Evolutionary conservation across 139 green algal species (phyloP).

Genomic region (Asterochloris sp.): DNA sequence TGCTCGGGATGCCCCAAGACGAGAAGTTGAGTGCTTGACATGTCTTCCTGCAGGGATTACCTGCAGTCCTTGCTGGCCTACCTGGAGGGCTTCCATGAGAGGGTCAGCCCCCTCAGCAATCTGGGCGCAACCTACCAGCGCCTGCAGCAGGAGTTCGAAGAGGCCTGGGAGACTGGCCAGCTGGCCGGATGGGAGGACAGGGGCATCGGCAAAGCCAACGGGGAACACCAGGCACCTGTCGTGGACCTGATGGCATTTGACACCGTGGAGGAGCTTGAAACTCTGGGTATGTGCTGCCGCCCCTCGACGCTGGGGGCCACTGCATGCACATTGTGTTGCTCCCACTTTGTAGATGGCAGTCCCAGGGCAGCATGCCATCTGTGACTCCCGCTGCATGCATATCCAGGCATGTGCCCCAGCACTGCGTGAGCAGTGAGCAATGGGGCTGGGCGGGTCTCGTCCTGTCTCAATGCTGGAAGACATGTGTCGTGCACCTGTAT

Average conservation of each 20-base stretch:
- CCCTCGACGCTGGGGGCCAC: neutral
- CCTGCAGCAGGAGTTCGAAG: conserved; percentile 67
- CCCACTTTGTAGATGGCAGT: neutral
- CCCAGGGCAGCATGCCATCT: no score
- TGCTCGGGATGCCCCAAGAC: no score
- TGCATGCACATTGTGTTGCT: neutral
- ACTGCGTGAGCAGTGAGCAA: no score
- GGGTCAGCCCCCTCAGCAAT: conserved; percentile 79
- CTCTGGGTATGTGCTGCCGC: conserved; percentile 43
- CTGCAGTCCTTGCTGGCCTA: conserved; percentile 70
- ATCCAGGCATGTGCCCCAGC: no score
- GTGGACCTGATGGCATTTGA: conserved; percentile 84
- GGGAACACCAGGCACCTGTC: neutral
- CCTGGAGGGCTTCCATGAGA: conserved; percentile 82
- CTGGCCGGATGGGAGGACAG: conserved; percentile 72
- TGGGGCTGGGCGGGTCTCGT: no score
- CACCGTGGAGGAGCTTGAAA: conserved; percentile 77
- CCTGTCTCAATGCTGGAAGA: no score
- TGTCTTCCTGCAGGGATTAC: conserved; percentile 53
- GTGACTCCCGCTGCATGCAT: no score
- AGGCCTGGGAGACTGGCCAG: conserved; percentile 62
- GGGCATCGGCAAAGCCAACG: conserved; percentile 24
- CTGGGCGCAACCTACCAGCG: conserved; percentile 28
- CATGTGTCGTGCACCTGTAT: no score
- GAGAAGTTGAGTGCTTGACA: neutral